These are phyloP conservation scores for Sabuloglossum arenarium DNA, from an alignment of 495 filamentous ascomycete species.

Conservation along the genomic window DNA sequence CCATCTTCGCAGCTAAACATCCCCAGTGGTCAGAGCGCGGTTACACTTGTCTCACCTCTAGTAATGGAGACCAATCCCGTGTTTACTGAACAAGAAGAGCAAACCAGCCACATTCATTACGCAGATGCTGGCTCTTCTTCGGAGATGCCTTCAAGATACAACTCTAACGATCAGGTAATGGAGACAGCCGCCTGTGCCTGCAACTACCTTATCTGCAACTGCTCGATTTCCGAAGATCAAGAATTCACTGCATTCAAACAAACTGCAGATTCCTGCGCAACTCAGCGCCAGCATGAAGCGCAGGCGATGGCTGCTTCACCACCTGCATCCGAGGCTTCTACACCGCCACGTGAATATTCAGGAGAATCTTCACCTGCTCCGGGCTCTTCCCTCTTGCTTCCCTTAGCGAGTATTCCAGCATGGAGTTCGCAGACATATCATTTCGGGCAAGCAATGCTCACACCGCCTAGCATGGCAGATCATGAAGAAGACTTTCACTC, in stretches of 20 bases:
- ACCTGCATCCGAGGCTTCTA: not conserved
- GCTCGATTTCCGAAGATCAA: not conserved
- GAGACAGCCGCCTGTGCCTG: not conserved
- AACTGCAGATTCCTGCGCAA: not conserved
- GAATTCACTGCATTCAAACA: not conserved
- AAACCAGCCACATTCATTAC: not conserved
- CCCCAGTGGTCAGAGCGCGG: not conserved
- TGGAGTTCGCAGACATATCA: not conserved
- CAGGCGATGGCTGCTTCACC: not conserved
- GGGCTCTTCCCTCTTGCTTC: not conserved
- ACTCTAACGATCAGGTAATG: not conserved
- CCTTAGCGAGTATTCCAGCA: not conserved
- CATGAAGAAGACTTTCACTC: not conserved
- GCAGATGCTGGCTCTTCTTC: not conserved
- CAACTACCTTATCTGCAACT: not conserved
- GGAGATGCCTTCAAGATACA: not conserved
- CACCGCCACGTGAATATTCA: not conserved
- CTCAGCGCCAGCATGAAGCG: not conserved
- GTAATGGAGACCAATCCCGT: not conserved
- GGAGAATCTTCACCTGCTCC: not conserved
- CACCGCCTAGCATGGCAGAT: not conserved
- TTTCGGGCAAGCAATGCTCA: not conserved
- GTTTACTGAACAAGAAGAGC: not conserved
- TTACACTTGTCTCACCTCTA: not conserved
- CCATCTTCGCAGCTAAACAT: not conserved